Evolutionary conservation across 2,329 filamentous ascomycete species (phyloP), one percentile per base, ranked within the genome.

Genomic region (Sarocladium oryzae): DNA sequence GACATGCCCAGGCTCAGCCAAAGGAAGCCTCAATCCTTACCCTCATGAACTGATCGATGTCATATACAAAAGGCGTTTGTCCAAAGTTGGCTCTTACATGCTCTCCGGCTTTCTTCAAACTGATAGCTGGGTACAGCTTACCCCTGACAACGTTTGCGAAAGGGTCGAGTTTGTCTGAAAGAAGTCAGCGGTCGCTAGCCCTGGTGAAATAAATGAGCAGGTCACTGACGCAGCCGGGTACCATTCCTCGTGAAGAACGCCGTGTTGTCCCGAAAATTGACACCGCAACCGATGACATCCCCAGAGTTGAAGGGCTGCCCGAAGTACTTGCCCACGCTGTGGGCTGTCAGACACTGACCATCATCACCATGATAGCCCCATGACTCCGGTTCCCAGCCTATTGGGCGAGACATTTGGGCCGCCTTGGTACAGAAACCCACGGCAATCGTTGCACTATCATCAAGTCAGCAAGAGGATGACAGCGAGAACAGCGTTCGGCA

Each of bases 31-130:
- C 3, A 3, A 13, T 2, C 60, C 78, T 61, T 76, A 88, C 88
- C 73, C 78, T 79, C 72, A 96, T 85, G 76, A 93, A 81, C 54
- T 81, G 79, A 66, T 96, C 89, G 58, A 99, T 97, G 65, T 96
- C 88, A 69, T 86, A 99, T 40, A 89, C 78, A 66, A 97, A 97
- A 3, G 87, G 86, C 50, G 78, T 79, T 66, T 85, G 81, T 43
- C 83, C 83, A 68, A 87, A 86, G 61, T 87, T 87, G 57, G 75
- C 79, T 54, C 74, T 69, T 53, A 86, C 64, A 57, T 81, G 75
- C 60, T 86, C 83, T 40, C 81, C 79, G 1, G 75, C 66, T 61
- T 79, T 84, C 62, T 85, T 86, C 50, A 87, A 70, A n/a, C 83
- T 82, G 21, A 86, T 70, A 0, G 76, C 72, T 18, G 83, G 83